A percentile compares a stretch with the other conserved stretches of the same genome.
These are phyloP conservation scores for Cryptococcus sp. DNA, from an alignment of 1,284 basidiomycete genomes.

Conservation along the genomic window DNA sequence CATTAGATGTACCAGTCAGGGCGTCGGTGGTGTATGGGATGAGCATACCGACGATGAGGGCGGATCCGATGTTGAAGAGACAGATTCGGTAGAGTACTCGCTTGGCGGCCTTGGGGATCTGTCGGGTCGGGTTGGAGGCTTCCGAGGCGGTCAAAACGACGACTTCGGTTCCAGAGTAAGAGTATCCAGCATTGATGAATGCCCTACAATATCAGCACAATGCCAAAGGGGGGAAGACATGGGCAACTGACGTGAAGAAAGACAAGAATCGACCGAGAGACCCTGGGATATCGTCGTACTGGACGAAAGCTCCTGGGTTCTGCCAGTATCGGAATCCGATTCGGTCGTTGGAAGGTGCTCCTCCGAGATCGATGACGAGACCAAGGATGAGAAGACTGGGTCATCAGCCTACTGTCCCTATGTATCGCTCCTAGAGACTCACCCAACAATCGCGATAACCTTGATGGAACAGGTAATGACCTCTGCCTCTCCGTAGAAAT, in stretches of 20 bases:
- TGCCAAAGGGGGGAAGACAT: slow-evolving; percentile 1
- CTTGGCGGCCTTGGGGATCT: slow-evolving; percentile 14
- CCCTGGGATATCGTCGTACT: slow-evolving; percentile 38
- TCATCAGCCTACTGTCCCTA: slow-evolving; percentile 19
- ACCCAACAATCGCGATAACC: slow-evolving; percentile 27
- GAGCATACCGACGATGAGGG: slow-evolving; percentile 37
- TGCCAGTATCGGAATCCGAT: slow-evolving; percentile 17
- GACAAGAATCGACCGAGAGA: slow-evolving; percentile 12
- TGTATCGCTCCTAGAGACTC: not conserved
- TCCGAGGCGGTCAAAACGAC: slow-evolving; percentile 19
- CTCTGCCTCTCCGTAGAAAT: slow-evolving; percentile 42
- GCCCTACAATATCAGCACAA: not conserved
- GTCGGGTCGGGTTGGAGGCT: slow-evolving; percentile 7
- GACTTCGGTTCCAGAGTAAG: slow-evolving; percentile 32
- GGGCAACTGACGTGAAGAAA: slow-evolving; percentile 12
- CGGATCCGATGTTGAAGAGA: slow-evolving; percentile 11
- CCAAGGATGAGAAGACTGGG: slow-evolving; percentile 52
- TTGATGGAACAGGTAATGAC: slow-evolving; percentile 36
- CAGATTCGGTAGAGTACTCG: slow-evolving; percentile 14
- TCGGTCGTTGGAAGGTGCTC: slow-evolving; percentile 25
- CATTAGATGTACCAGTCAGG: slow-evolving; percentile 57
- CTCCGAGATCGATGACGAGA: slow-evolving; percentile 55
- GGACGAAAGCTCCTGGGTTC: slow-evolving; percentile 13
- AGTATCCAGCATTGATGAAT: slow-evolving; percentile 4
- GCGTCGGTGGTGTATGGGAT: slow-evolving; percentile 58